Conservation (phyloP, 2,329 filamentous ascomycete species). For the Diaporthe australafricana region DNA sequence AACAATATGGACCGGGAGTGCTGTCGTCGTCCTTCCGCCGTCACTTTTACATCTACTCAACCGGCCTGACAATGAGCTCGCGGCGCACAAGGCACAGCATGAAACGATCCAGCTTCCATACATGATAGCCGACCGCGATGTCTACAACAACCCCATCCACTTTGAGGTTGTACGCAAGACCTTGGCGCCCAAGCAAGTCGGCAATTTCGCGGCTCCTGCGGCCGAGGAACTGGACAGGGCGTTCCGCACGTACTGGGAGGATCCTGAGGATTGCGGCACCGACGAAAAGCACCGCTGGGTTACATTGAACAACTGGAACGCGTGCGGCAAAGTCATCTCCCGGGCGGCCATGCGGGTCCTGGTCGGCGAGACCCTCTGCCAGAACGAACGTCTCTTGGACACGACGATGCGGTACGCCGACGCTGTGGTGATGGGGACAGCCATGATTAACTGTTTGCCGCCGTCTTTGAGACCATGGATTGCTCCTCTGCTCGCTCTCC, state of each 20-base stretch:
- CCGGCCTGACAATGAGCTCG: slow-evolving; percentile 13
- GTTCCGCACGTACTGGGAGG: neutral
- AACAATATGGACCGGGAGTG: slow-evolving; percentile 31
- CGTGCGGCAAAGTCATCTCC: neutral
- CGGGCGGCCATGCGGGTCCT: neutral
- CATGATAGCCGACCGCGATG: neutral
- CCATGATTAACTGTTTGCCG: slow-evolving; percentile 13
- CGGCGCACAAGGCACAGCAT: neutral
- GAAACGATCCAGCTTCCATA: neutral
- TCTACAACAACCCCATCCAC: slow-evolving; percentile 25
- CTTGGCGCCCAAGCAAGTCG: slow-evolving; percentile 5
- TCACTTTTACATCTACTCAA: slow-evolving; percentile 14
- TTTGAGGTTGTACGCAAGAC: slow-evolving; percentile 30
- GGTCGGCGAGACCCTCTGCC: neutral
- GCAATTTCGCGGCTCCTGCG: neutral
- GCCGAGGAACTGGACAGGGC: neutral
- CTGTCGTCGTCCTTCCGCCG: slow-evolving; percentile 33
- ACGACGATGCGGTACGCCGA: neutral
- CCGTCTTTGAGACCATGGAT: neutral
- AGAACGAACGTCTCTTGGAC: neutral
- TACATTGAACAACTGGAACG: slow-evolving; percentile 2
- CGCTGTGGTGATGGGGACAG: neutral
- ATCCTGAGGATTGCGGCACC: too few species aligned
- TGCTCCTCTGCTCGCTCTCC: neutral
- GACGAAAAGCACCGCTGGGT: neutral